These are phyloP conservation scores for Dactylella cylindrospora DNA, from an alignment of 2,329 filamentous ascomycete genomes.

Conservation along the genomic window DNA sequence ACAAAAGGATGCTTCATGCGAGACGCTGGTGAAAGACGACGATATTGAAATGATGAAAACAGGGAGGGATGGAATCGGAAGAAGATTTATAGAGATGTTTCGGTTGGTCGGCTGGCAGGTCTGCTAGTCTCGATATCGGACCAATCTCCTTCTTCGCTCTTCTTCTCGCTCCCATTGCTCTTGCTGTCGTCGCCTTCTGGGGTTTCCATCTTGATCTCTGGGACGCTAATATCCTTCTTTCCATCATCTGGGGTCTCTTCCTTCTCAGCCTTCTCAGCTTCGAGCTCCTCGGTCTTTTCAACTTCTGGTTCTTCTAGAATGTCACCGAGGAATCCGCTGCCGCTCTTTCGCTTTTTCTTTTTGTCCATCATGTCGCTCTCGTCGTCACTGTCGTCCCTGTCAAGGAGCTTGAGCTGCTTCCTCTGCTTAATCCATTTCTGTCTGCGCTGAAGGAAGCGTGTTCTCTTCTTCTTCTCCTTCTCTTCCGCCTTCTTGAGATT, in stretches of 20 bases:
- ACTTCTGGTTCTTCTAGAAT: constrained; percentile 41
- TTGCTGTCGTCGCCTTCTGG: constrained; percentile 36
- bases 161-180: constrained; percentile 45
- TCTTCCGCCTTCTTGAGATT: constrained; percentile 45
- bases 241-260: background rate
- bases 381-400: constrained; percentile 25
- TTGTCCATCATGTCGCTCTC: constrained; percentile 38
- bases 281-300: constrained; percentile 14
- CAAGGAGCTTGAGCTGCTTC: constrained; percentile 41
- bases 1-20: constrained; percentile 17
- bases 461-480: constrained; percentile 48
- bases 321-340: constrained; percentile 31
- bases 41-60: background rate
- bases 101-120: constrained; percentile 36
- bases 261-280: background rate
- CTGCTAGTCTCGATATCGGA: constrained; percentile 44
- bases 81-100: constrained; percentile 17
- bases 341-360: constrained; percentile 29
- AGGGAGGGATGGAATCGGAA: background rate
- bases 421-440: constrained; percentile 48
- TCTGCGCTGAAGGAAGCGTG: constrained; percentile 44
- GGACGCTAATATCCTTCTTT: constrained; percentile 12
- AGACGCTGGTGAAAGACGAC: background rate
- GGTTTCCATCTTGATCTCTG: constrained; percentile 34
- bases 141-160: constrained; percentile 44